These are phyloP conservation scores for Paramarasmius palmivorus DNA, from an alignment of 1,284 basidiomycete species.

Conservation along the genomic window DNA sequence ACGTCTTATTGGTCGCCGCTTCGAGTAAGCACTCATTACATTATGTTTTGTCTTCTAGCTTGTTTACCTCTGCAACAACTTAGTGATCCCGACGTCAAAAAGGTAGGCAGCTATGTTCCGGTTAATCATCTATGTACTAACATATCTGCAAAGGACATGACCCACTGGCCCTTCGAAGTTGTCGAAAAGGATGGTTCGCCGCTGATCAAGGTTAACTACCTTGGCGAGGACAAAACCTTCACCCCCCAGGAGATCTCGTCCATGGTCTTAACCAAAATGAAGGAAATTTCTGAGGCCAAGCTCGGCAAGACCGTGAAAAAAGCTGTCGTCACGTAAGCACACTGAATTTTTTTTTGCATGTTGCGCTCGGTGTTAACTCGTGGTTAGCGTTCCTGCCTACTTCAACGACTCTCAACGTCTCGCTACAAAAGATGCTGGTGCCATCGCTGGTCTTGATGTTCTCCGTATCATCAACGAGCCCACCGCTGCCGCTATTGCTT, in stretches of 20 bases:
- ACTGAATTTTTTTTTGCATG: slow-evolving; percentile 7
- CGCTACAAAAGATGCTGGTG: slow-evolving; percentile 94
- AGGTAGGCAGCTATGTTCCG: slow-evolving; percentile 43
- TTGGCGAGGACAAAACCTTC: slow-evolving; percentile 93
- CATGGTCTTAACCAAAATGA: slow-evolving; percentile 99
- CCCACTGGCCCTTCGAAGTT: slow-evolving; percentile 95
- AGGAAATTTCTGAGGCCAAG: slow-evolving; percentile 98
- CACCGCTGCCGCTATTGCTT: slow-evolving; percentile 93
- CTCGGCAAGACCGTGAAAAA: slow-evolving; percentile 95
- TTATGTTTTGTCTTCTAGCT: slow-evolving; percentile 13
- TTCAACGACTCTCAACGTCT: slow-evolving; percentile 97
- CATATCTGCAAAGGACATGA: slow-evolving; percentile 61
- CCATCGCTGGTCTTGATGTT: slow-evolving; percentile 91
- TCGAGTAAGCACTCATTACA: slow-evolving; percentile 63
- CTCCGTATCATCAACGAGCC: slow-evolving; percentile 98
- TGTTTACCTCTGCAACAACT: slow-evolving; percentile 12
- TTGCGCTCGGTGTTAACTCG: slow-evolving; percentile 1
- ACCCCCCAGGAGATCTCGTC: slow-evolving; percentile 97
- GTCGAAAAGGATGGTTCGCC: slow-evolving; percentile 94
- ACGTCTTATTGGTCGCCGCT: slow-evolving; percentile 96
- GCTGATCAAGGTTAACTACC: slow-evolving; percentile 93
- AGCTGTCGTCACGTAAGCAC: slow-evolving; percentile 85
- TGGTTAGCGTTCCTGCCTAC: slow-evolving; percentile 84
- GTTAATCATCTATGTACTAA: slow-evolving; percentile 4
- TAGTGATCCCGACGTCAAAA: slow-evolving; percentile 86